These are phyloP conservation scores for Candida krabiensis DNA, from an alignment of 805 yeast genomes.

Conservation along the genomic window DNA sequence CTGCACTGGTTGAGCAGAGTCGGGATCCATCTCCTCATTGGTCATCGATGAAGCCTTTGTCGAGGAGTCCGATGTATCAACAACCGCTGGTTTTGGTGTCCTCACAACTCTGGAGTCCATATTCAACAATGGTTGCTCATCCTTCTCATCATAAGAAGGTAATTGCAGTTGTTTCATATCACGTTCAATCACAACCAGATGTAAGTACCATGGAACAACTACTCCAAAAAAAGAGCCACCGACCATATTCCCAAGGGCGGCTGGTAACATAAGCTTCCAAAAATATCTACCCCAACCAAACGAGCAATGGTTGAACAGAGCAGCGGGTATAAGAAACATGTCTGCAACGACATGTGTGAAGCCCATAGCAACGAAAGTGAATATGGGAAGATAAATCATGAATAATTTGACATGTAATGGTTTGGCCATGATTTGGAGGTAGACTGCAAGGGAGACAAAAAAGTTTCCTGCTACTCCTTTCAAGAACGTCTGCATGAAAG, in stretches of 20 bases:
- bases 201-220: conserved; percentile 70
- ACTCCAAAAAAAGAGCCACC: conserved; percentile 76
- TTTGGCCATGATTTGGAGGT: conserved; percentile 73
- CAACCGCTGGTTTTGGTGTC: conserved; percentile 22
- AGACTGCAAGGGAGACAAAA: conserved; percentile 72
- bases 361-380: conserved; percentile 77
- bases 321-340: conserved; percentile 68
- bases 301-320: conserved; percentile 65
- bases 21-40: neutral
- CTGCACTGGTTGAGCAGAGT: no score
- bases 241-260: conserved; percentile 69
- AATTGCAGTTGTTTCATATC: conserved; percentile 62
- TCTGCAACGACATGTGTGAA: conserved; percentile 83
- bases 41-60: conserved; percentile 1
- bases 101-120: conserved; percentile 79
- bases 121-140: conserved; percentile 78
- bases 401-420: conserved; percentile 75
- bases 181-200: conserved; percentile 67
- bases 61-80: conserved; percentile 4
- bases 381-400: conserved; percentile 65
- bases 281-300: conserved; percentile 62
- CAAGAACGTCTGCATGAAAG: conserved; percentile 65
- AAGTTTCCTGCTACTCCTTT: conserved; percentile 77
- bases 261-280: conserved; percentile 75
- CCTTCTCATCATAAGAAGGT: conserved; percentile 69